These are phyloP conservation scores for Pyrus hybrid DNA, from an alignment of 331 rosid genomes.

Conservation along the genomic window DNA sequence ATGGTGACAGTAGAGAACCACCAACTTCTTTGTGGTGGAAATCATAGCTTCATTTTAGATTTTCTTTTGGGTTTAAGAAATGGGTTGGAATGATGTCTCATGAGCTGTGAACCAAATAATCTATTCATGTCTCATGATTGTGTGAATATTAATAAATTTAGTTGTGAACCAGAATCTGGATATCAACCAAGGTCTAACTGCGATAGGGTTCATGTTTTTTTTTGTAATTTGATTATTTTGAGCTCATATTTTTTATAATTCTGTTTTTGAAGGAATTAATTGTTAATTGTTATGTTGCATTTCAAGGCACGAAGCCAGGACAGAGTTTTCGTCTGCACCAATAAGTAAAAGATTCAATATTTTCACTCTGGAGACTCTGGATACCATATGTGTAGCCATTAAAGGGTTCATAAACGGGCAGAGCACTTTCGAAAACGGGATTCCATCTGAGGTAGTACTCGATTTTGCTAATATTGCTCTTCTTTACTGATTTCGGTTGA, in stretches of 20 bases:
- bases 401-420: conserved; percentile 43
- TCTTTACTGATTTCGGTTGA: not conserved
- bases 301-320: conserved; percentile 38
- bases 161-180: too few species aligned
- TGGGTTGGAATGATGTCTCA: too few species aligned
- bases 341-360: conserved; percentile 38
- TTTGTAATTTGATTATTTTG: too few species aligned
- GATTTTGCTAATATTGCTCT: not conserved
- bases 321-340: conserved; percentile 57
- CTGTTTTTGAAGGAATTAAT: not conserved
- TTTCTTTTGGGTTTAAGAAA: too few species aligned
- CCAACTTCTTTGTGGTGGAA: too few species aligned
- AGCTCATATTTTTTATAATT: not conserved
- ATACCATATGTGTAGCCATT: conserved; percentile 37
- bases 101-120: too few species aligned
- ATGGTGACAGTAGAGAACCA: too few species aligned
- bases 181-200: too few species aligned
- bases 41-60: too few species aligned
- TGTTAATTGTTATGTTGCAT: not conserved
- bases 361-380: conserved; percentile 55
- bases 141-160: too few species aligned
- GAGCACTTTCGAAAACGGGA: conserved; percentile 45
- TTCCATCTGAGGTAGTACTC: conserved; percentile 55
- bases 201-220: too few species aligned
- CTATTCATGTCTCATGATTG: too few species aligned